These are phyloP conservation scores for Dacryopinax primogenitus DNA, from an alignment of 768 basidiomycete species.

Conservation along the genomic window DNA sequence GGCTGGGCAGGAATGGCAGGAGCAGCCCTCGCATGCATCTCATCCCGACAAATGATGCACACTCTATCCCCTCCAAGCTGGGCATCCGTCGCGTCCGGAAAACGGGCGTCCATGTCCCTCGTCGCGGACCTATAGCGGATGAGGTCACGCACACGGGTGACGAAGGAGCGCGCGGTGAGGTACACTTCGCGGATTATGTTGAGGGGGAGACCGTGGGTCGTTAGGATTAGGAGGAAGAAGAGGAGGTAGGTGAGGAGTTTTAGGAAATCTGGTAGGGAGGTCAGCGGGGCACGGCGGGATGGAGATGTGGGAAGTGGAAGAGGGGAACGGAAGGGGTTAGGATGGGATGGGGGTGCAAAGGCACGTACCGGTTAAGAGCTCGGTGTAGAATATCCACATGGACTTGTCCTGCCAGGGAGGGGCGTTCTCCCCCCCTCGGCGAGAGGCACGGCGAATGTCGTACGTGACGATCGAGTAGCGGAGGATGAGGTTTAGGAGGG, in stretches of 20 bases:
- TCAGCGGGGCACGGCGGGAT: neutral
- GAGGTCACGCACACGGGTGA: conserved; percentile 73
- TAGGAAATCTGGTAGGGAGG: conserved; percentile 55
- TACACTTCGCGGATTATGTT: conserved; percentile 97
- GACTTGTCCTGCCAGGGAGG: conserved; percentile 97
- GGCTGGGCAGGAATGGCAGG: no score
- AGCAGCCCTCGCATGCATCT: conserved; percentile 50
- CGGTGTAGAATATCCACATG: conserved; percentile 93
- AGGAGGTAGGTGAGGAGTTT: conserved; percentile 84
- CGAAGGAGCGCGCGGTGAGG: conserved; percentile 85
- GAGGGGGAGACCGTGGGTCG: conserved; percentile 85
- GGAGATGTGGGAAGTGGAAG: neutral
- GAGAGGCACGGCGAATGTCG: conserved; percentile 67
- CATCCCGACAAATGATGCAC: conserved; percentile 97
- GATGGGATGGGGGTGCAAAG: neutral
- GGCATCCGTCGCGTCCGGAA: conserved; percentile 80
- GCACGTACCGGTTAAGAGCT: conserved; percentile 68
- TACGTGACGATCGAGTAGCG: conserved; percentile 73
- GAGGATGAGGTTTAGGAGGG: conserved; percentile 57
- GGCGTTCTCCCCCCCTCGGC: conserved; percentile 67
- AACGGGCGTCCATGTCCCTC: conserved; percentile 88
- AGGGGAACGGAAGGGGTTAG: neutral
- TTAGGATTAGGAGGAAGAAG: conserved; percentile 89
- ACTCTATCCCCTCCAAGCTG: conserved; percentile 86
- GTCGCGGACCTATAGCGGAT: conserved; percentile 89